phyloP scores from a whole-genome alignment of 202 grass and related monocot species.

The Bolboschoenoplectus hybrid region DNA sequence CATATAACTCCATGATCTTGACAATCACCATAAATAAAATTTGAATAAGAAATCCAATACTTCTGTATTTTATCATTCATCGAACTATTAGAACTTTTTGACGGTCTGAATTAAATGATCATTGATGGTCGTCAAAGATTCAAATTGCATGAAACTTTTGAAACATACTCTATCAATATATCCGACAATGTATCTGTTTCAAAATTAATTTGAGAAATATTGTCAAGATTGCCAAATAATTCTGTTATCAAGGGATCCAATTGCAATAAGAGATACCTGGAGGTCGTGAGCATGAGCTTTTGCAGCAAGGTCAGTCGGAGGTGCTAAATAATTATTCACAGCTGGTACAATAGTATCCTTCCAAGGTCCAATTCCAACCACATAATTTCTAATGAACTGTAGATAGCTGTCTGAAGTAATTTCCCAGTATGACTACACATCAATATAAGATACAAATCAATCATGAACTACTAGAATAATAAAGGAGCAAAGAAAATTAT shows the following conservation, averaged over 20 bases:
- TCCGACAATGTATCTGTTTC: no score
- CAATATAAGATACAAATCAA: conserved; percentile 21
- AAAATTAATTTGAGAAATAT: neutral
- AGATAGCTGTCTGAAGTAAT: conserved; percentile 80
- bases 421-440: conserved; percentile 71
- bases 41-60: no score
- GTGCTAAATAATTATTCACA: conserved; percentile 54
- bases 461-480: neutral
- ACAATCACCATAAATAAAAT: no score
- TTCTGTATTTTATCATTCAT: no score
- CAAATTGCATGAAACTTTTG: no score
- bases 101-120: no score
- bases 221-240: neutral
- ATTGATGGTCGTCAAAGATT: no score
- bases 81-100: no score
- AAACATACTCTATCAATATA: no score
- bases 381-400: conserved; percentile 67
- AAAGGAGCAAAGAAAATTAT: neutral
- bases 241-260: neutral
- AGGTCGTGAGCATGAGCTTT: conserved; percentile 85
- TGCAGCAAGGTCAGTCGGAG: conserved; percentile 68
- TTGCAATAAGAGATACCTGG: conserved; percentile 50
- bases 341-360: conserved; percentile 90
- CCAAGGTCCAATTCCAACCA: conserved; percentile 89
- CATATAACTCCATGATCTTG: no score